Conservation (phyloP, 2,329 filamentous ascomycete genomes). For the Apiospora rasikravindrae region DNA sequence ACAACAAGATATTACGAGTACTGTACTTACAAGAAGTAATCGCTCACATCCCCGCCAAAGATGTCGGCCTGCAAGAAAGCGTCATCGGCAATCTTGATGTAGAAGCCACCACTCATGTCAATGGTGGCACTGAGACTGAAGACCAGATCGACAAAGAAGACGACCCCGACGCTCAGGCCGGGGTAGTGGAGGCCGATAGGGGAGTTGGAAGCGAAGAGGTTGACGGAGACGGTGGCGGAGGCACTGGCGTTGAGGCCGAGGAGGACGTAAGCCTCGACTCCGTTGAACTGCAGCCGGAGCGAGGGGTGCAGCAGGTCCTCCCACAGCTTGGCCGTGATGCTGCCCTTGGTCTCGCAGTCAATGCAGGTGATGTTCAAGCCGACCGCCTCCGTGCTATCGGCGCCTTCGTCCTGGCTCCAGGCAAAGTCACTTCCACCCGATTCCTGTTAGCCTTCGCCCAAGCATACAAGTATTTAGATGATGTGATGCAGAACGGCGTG, state of each 20-base stretch:
- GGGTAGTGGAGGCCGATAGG: constrained; percentile 49
- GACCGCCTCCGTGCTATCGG: constrained; percentile 21
- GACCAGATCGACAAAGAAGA: constrained; percentile 58
- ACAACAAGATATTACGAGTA: constrained; percentile 57
- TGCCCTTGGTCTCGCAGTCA: constrained; percentile 56
- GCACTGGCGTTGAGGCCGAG: constrained; percentile 51
- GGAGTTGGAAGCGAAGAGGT: constrained; percentile 52
- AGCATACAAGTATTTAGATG: background rate
- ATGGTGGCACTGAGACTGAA: constrained; percentile 53
- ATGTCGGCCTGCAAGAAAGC: constrained; percentile 48
- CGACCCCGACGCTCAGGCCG: constrained; percentile 50
- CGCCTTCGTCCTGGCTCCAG: background rate
- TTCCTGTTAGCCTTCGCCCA: background rate
- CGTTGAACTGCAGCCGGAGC: constrained; percentile 52
- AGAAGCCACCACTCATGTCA: constrained; percentile 58
- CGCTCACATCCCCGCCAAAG: constrained; percentile 37
- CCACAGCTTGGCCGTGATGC: constrained; percentile 51
- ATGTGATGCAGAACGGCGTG: background rate
- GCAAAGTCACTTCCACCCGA: background rate
- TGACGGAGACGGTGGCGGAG: constrained; percentile 57
- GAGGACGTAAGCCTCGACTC: constrained; percentile 57
- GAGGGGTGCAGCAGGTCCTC: constrained; percentile 47
- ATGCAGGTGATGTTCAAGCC: constrained; percentile 47
- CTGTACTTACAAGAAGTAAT: constrained; percentile 50
- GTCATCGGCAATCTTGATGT: constrained; percentile 55